Conservation (phyloP, 2,329 filamentous ascomycete genomes). For the Podosphaera aphanis region DNA sequence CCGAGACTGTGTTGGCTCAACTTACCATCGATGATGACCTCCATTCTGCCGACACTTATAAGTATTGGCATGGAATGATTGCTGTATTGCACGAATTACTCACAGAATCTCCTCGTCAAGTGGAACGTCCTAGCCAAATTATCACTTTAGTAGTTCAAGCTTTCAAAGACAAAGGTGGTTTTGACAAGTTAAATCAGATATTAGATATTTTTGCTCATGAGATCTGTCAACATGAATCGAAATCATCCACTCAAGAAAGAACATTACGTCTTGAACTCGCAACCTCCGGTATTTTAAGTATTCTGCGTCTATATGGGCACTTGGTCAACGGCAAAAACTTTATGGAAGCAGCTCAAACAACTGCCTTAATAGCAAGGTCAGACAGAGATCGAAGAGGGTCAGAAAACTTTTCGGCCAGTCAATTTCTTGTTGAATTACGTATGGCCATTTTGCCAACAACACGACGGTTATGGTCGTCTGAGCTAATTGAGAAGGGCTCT, state of each 20-base stretch:
- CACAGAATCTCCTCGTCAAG: slow-evolving; percentile 29
- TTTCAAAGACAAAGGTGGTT: slow-evolving; percentile 62
- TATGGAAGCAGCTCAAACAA: slow-evolving; percentile 46
- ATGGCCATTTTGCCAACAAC: slow-evolving; percentile 57
- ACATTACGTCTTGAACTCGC: slow-evolving; percentile 20
- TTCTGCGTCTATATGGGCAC: slow-evolving; percentile 58
- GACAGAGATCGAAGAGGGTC: slow-evolving; percentile 30
- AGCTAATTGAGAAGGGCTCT: slow-evolving; percentile 59
- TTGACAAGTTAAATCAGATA: slow-evolving; percentile 50
- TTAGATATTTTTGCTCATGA: slow-evolving; percentile 43
- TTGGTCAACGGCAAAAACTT: slow-evolving; percentile 60
- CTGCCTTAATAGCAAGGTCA: slow-evolving; percentile 25
- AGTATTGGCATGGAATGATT: slow-evolving; percentile 64
- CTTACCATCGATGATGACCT: slow-evolving; percentile 20
- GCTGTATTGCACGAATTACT: slow-evolving; percentile 58
- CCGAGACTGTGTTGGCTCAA: slow-evolving; percentile 44
- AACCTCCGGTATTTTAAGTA: slow-evolving; percentile 47
- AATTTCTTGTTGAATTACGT: slow-evolving; percentile 71
- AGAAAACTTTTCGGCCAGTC: slow-evolving; percentile 41
- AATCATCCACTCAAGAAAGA: slow-evolving; percentile 17
- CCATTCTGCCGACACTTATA: slow-evolving; percentile 37
- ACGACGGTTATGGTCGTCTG: slow-evolving; percentile 62
- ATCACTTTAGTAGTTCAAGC: slow-evolving; percentile 61
- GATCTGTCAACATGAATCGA: slow-evolving; percentile 19
- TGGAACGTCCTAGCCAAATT: slow-evolving; percentile 23